Conservation (phyloP, 768 basidiomycete genomes). For the Coprinopsis cinerea region DNA sequence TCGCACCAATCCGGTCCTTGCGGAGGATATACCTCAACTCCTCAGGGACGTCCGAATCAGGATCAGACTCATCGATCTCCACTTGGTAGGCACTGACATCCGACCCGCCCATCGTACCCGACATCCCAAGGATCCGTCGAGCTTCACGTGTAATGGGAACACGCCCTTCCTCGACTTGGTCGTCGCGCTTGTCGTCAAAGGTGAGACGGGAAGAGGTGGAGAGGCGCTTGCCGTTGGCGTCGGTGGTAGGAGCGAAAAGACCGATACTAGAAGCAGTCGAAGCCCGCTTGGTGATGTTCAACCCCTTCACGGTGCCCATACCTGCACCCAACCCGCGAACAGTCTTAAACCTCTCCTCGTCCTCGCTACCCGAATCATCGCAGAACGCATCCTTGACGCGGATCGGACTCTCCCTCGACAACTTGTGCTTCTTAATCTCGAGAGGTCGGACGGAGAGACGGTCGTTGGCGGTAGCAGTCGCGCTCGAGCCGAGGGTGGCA, state of each 20-base stretch:
- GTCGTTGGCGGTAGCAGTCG: not conserved
- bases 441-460: not conserved
- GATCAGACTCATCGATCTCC: constrained; percentile 51
- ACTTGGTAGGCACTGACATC: constrained; percentile 39
- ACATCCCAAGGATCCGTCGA: constrained; percentile 53
- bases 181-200: too few relatives aligned
- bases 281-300: not conserved
- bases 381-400: constrained; percentile 7
- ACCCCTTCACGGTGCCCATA: not conserved
- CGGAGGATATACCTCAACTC: constrained; percentile 63
- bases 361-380: constrained; percentile 4
- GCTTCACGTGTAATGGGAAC: constrained; percentile 30
- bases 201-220: too few relatives aligned
- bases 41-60: constrained; percentile 76
- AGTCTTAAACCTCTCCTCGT: constrained; percentile 3
- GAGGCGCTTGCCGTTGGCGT: too few relatives aligned
- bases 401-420: constrained; percentile 2
- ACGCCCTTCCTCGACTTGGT: not conserved
- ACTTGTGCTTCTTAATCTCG: not conserved
- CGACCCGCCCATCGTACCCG: constrained; percentile 64
- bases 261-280: too few relatives aligned
- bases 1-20: constrained; percentile 18
- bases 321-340: not conserved
- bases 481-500: not conserved
- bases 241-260: too few relatives aligned